Base-by-base conservation (phyloP, 2,329 filamentous ascomycete species). In the Periconia sp. region DNA sequence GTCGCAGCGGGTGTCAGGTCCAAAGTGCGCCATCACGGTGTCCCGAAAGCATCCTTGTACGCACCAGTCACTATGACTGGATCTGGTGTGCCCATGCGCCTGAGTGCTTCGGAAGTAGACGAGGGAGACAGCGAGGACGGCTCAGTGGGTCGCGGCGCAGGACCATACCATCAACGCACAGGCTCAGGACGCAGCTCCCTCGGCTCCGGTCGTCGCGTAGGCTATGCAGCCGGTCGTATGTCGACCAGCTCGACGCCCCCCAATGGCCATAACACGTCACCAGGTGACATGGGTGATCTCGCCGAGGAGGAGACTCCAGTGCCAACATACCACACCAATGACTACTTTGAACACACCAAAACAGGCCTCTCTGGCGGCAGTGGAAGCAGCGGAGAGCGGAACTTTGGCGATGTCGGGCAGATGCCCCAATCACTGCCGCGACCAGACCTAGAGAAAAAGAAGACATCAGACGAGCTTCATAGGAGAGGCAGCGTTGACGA, bases 71-170 rank as follows among this genome's bases (percentile, higher is more conserved):
- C 92, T 46, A 72, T 86, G 40, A 77, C 81, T 43, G 87, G 89
- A 47, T 87, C 86, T 28, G 91, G 90, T 40, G 92, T 97, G 26
- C 94, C 94, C 2, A 84, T 96, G 71, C 86, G 94, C 30, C 78
- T 99, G 50, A 95, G 89, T 67, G 92, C 94, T n/a, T 95, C 89
- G 36, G 94, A 99, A 70, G 89, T 97, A 11, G 91, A 95, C 60
- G 90, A 89, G 54, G 91, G 86, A 54, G 89, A 92, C 58, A 89
- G 86, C 64, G 88, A 90, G 38, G 86, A 89, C 31, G 74, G 55
- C 30, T 78, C 76, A 46, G 57, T 57, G 23, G 43, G 44, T 32
- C 43, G 54, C 32, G 54, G 49, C 25, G 55, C 46, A 36, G 63
- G 59, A 4, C 57, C 60, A 28, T 79, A 71, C 78, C 87, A 92